These are phyloP conservation scores for Starmerella scarabaei DNA, from an alignment of 805 yeast genomes.

Conservation along the genomic window DNA sequence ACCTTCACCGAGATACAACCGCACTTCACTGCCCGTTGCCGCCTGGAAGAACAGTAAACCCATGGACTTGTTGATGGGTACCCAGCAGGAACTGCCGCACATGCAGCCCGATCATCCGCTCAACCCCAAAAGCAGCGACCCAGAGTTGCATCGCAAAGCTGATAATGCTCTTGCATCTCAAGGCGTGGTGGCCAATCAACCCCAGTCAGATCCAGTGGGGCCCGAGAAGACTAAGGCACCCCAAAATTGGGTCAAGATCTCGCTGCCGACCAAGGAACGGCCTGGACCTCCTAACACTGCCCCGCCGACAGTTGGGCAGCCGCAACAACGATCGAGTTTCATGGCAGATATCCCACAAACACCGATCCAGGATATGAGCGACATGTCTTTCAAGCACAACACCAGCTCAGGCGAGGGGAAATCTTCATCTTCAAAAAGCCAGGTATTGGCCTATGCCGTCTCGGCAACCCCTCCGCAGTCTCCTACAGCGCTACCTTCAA, in stretches of 20 bases:
- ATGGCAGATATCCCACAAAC: conserved; percentile 5
- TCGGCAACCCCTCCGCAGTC: conserved; percentile 3
- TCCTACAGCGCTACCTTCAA: conserved; percentile 16
- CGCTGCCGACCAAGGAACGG: conserved; percentile 12
- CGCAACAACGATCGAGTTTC: neutral
- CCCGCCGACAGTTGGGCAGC: no score
- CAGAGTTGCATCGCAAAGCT: neutral
- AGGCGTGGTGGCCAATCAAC: neutral
- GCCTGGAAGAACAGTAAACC: conserved; percentile 16
- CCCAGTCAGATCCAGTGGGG: no score
- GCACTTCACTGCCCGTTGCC: conserved; percentile 14
- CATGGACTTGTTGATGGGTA: conserved; percentile 8
- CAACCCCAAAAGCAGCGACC: neutral
- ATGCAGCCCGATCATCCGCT: neutral
- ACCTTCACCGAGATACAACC: conserved; percentile 13
- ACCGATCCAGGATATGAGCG: neutral
- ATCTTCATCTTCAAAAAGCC: neutral
- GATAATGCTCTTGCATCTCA: neutral
- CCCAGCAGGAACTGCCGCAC: neutral
- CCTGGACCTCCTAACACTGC: no score
- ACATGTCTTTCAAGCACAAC: neutral
- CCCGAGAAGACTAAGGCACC: neutral
- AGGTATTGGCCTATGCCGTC: neutral
- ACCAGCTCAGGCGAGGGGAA: neutral
- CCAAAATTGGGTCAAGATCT: conserved; percentile 10